Evolutionary conservation across 2,329 filamentous ascomycete genomes (phyloP).

Genomic region (Paecilomyces sp.): DNA sequence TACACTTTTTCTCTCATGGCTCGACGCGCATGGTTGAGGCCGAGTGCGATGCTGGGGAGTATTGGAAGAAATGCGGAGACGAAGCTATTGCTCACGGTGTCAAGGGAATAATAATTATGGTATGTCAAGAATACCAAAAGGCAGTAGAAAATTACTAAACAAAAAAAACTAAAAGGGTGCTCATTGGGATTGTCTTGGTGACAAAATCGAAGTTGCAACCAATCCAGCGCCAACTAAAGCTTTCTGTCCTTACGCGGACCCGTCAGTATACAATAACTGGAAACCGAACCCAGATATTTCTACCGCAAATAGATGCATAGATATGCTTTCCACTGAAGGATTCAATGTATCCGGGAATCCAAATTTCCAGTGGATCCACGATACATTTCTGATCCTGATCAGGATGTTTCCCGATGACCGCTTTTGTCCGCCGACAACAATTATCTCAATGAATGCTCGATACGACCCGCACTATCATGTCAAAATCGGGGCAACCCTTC

Average conservation of each 20-base stretch:
- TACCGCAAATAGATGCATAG: conserved; percentile 44
- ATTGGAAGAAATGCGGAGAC: not conserved
- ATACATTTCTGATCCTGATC: conserved; percentile 62
- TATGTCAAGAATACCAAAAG: no score
- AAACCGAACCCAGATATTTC: conserved; percentile 53
- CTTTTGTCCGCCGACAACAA: conserved; percentile 51
- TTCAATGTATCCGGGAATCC: conserved; percentile 49
- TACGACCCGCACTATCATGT: conserved; percentile 53
- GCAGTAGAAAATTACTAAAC: no score
- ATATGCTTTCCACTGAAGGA: conserved; percentile 44
- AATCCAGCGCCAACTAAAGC: conserved; percentile 54
- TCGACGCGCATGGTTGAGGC: not conserved
- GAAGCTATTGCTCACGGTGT: not conserved
- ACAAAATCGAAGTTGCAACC: conserved; percentile 53
- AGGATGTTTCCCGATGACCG: conserved; percentile 61
- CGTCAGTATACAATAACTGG: conserved; percentile 58
- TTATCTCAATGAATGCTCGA: conserved; percentile 49
- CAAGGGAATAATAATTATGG: no score
- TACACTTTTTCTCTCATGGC: not conserved
- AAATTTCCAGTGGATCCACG: conserved; percentile 65
- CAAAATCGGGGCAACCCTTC: conserved; percentile 50
- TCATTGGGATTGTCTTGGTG: conserved; percentile 55
- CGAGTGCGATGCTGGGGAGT: not conserved
- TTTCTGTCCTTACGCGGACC: conserved; percentile 60
- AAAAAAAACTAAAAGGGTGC: conserved; percentile 39